phyloP scores from a whole-genome alignment of 768 basidiomycete genomes.

The Trametes meyenii region DNA sequence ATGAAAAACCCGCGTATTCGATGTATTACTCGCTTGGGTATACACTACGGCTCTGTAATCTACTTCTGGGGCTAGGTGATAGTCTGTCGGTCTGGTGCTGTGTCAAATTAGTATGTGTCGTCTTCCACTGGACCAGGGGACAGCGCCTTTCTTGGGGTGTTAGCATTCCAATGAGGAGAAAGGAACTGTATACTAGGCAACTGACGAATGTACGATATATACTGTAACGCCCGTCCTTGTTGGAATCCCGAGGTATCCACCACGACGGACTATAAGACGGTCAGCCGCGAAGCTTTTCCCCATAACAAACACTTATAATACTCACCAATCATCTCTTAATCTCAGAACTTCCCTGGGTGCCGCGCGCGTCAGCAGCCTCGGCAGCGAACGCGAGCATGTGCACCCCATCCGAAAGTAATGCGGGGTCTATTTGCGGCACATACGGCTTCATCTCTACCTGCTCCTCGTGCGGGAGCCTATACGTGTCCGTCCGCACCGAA shows the following conservation, averaged over 20 bases:
- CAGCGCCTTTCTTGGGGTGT: no score
- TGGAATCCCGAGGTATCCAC: no score
- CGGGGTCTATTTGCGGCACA: slow-evolving; percentile 21
- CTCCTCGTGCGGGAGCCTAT: not conserved
- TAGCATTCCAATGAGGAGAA: no score
- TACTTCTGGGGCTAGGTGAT: not conserved
- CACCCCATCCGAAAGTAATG: slow-evolving; percentile 14
- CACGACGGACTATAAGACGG: no score
- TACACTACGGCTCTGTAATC: not conserved
- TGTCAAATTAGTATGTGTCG: not conserved
- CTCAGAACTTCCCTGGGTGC: not conserved
- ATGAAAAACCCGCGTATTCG: not conserved
- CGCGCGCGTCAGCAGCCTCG: not conserved
- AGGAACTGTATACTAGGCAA: no score
- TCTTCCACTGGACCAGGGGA: no score
- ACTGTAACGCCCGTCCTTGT: no score
- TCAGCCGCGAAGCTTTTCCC: no score
- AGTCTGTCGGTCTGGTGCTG: not conserved
- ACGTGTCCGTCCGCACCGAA: not conserved
- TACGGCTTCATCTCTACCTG: not conserved
- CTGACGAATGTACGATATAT: no score
- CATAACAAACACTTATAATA: not conserved
- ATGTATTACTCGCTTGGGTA: not conserved
- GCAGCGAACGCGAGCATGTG: slow-evolving; percentile 10
- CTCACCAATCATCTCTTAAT: not conserved